A percentile compares a stretch with the other conserved stretches of the same genome.
phyloP scores from a whole-genome alignment of 139 green algal species.

The Chlorella sp. region DNA sequence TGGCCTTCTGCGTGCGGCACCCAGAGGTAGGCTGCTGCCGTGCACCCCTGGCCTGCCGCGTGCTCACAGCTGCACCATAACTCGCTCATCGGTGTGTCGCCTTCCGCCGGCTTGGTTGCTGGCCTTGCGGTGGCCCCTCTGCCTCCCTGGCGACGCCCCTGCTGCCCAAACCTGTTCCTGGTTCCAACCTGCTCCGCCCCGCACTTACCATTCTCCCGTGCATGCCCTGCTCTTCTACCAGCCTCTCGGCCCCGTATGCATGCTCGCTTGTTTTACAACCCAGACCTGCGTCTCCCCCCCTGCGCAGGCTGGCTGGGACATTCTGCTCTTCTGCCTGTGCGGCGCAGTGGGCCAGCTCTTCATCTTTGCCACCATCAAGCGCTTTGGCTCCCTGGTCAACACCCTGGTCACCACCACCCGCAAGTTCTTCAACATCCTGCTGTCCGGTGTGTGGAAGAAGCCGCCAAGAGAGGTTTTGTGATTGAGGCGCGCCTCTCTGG shows the following conservation, averaged over 20 bases:
- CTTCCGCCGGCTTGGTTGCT: not conserved
- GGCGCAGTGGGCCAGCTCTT: constrained; percentile 96
- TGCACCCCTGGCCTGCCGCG: too few relatives aligned
- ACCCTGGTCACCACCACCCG: constrained; percentile 96
- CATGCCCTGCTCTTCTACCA: too few relatives aligned
- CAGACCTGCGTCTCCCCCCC: too few relatives aligned
- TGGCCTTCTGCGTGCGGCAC: constrained; percentile 80
- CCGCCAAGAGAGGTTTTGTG: not conserved
- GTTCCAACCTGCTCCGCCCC: too few relatives aligned
- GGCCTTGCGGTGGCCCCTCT: too few relatives aligned
- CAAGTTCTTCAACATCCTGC: constrained; percentile 99
- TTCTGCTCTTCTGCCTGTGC: constrained; percentile 93
- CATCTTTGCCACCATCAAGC: constrained; percentile 97
- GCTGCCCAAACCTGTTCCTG: constrained; percentile 24
- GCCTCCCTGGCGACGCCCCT: not conserved
- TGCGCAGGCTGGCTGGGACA: constrained; percentile 61
- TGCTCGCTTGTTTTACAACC: too few relatives aligned
- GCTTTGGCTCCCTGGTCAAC: constrained; percentile 90
- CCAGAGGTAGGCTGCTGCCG: constrained; percentile 44
- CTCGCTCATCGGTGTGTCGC: not conserved
- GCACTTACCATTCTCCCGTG: too few relatives aligned
- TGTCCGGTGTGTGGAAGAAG: constrained; percentile 46
- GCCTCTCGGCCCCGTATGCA: too few relatives aligned
- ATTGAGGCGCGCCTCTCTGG: not conserved
- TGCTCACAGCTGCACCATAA: not conserved